These are phyloP conservation scores for Alternaria hordeiaustralica DNA, from an alignment of 2,329 filamentous ascomycete genomes.

Conservation along the genomic window DNA sequence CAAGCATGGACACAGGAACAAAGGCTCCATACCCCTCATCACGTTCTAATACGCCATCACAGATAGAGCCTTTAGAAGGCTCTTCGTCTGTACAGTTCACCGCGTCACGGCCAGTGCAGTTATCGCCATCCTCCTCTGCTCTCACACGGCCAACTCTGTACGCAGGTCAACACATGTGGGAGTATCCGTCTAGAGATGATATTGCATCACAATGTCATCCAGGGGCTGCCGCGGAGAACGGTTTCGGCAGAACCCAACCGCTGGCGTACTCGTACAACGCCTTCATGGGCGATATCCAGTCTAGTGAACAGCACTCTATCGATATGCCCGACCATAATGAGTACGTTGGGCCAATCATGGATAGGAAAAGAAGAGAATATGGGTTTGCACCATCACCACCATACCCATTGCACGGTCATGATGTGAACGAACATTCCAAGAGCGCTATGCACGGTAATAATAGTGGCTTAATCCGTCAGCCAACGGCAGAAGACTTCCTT, in stretches of 20 bases:
- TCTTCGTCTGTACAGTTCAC: neutral
- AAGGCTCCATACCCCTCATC: neutral
- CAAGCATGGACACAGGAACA: neutral
- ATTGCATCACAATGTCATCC: neutral
- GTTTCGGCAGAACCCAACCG: neutral
- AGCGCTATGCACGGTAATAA: neutral
- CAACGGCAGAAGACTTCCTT: slow-evolving; percentile 7
- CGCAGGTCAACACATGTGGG: neutral
- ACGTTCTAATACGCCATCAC: neutral
- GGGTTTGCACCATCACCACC: neutral
- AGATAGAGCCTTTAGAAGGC: neutral
- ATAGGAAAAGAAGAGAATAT: neutral
- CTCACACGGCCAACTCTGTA: neutral
- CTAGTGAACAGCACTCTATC: neutral
- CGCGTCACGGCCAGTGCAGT: neutral
- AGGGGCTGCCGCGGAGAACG: neutral
- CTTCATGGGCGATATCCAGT: neutral
- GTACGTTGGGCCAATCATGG: neutral
- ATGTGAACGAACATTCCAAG: neutral
- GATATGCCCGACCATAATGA: slow-evolving; percentile 6
- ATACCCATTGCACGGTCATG: slow-evolving; percentile 1
- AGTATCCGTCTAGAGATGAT: neutral
- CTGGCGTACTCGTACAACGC: neutral
- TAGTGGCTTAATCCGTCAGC: neutral
- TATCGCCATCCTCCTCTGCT: neutral